phyloP scores from a whole-genome alignment of 768 basidiomycete genomes.

The Xerocomus brunneocitrinus region DNA sequence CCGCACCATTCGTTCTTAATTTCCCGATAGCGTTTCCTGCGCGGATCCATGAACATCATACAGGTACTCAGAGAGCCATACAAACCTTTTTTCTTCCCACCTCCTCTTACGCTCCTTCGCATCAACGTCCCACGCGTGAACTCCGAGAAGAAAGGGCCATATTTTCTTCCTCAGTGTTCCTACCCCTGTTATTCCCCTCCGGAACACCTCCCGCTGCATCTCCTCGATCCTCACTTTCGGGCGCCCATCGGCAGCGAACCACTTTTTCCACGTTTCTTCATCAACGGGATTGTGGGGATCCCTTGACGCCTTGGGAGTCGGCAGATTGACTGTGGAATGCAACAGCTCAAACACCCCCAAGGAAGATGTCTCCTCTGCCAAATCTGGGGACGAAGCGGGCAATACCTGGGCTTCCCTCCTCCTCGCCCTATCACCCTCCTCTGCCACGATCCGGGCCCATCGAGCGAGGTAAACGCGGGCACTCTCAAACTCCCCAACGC shows the following conservation, averaged over 20 bases:
- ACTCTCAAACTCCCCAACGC: constrained; percentile 94
- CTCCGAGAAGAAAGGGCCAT: constrained; percentile 90
- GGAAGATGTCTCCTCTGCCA: constrained; percentile 62
- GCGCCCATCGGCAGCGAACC: constrained; percentile 71
- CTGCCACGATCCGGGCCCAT: constrained; percentile 96
- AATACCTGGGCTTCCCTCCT: constrained; percentile 71
- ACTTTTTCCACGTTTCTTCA: constrained; percentile 64
- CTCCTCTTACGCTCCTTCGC: constrained; percentile 51
- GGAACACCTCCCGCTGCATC: constrained; percentile 75
- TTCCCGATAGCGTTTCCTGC: constrained; percentile 64
- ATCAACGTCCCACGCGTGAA: constrained; percentile 75
- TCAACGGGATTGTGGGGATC: constrained; percentile 77
- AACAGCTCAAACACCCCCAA: constrained; percentile 86
- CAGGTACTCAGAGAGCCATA: background rate
- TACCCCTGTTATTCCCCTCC: constrained; percentile 57
- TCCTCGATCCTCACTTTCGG: constrained; percentile 63
- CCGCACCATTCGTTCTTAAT: constrained; percentile 82
- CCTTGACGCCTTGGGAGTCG: constrained; percentile 77
- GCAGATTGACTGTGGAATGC: constrained; percentile 73
- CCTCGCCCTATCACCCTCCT: constrained; percentile 92
- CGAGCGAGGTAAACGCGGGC: constrained; percentile 93
- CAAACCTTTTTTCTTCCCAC: constrained; percentile 65
- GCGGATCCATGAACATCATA: constrained; percentile 6
- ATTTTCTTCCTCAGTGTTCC: constrained; percentile 61
- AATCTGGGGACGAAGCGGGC: constrained; percentile 45